Base-by-base conservation (phyloP, 257 asterid species). In the Solanum ossicruentum region DNA sequence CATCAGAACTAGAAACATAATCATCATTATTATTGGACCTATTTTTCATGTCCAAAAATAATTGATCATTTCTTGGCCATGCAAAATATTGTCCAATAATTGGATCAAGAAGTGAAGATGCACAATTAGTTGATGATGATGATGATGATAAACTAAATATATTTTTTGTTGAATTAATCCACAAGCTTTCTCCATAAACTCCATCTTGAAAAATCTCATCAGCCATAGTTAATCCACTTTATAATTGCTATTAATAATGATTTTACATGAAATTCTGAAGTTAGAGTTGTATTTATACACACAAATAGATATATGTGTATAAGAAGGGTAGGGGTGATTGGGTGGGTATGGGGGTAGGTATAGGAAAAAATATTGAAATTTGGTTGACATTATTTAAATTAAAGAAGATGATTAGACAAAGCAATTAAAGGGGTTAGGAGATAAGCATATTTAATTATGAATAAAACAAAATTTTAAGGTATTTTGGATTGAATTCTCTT, bases 141-240 rank as follows among this genome's bases (percentile, higher is more conserved):
- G 36, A 32, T 32, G 89, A 85, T 51, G 96, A 91, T 7, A 91
- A 87, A 61, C 84, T 87, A 58, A 91, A 94, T 83, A 85, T 79
- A 79, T 84, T 87, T 82, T 89, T 87, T 6, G 97, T 78, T 36
- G 95, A 83, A 86, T 75, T 91, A 93, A 93, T 92, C 95, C 95
- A 92, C 82, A 80, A 58, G 8, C 84, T 89, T 45, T 91, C 94
- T 51, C 95, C 94, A 69, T 90, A 91, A 17, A 91, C 89, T 12
- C 89, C 97, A 0, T 88, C 93, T 82, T 88, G 88, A 67, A 82
- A 57, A 57, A 87, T 88, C 47, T 93, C 95, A 81, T 93, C 97
- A 11, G 89, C 93, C 97, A 95, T 90, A 84, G 12, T 51, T 23
- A 65, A 26, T 63, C 75, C 28, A 54, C 51, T 58, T 69, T 52